phyloP scores from a whole-genome alignment of 129 eudicot genomes.

The Lactuca sativa region DNA sequence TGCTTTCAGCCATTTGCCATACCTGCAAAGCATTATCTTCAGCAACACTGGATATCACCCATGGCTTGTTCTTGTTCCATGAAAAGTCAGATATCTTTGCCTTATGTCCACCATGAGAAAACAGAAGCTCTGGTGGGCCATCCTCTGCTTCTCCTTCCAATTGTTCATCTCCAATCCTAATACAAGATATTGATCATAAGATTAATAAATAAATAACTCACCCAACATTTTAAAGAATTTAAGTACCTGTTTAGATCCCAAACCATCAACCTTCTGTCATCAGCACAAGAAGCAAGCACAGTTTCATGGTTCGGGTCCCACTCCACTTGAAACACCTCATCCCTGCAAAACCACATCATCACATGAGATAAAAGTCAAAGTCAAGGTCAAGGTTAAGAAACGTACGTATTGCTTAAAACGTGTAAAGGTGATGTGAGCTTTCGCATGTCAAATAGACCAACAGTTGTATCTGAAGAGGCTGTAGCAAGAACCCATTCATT shows the following conservation, averaged over 20 bases:
- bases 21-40: constrained; percentile 81
- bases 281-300: constrained; percentile 86
- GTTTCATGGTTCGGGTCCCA: constrained; percentile 99
- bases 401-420: constrained; percentile 68
- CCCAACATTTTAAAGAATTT: background rate
- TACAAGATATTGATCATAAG: background rate
- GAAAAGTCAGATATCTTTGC: constrained; percentile 95
- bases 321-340: constrained; percentile 93
- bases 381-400: background rate
- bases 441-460: constrained; percentile 86
- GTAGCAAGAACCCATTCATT: constrained; percentile 90
- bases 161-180: constrained; percentile 96
- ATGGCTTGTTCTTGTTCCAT: constrained; percentile 91
- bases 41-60: constrained; percentile 89
- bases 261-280: constrained; percentile 97
- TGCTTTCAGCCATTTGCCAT: constrained; percentile 91
- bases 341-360: constrained; percentile 41
- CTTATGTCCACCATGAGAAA: constrained; percentile 98
- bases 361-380: background rate
- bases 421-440: constrained; percentile 76
- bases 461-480: constrained; percentile 92
- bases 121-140: constrained; percentile 93
- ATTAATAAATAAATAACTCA: background rate
- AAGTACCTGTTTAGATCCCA: constrained; percentile 97
- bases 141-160: constrained; percentile 98